These are phyloP conservation scores for Termitomyces sp. DNA, from an alignment of 768 basidiomycete genomes.

Conservation along the genomic window DNA sequence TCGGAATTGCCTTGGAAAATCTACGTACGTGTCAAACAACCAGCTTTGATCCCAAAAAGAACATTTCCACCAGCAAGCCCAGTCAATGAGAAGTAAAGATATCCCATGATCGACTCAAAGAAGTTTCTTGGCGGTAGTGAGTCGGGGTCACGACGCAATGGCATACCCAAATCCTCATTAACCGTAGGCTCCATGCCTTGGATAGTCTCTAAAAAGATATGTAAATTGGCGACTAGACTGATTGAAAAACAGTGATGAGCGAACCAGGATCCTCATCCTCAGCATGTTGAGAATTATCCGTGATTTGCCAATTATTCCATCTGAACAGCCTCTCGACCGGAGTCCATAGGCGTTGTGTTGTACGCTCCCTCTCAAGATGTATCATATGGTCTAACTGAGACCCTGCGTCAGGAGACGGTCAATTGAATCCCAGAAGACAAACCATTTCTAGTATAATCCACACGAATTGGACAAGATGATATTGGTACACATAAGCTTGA, in stretches of 20 bases:
- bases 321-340: slow-evolving; percentile 38
- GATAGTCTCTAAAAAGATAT: slow-evolving; percentile 31
- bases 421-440: slow-evolving; percentile 2
- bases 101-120: slow-evolving; percentile 45
- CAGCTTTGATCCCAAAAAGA: slow-evolving; percentile 69
- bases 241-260: not conserved
- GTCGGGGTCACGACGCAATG: slow-evolving; percentile 63
- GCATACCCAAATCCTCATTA: slow-evolving; percentile 47
- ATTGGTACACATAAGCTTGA: slow-evolving; percentile 70
- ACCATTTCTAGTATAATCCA: slow-evolving; percentile 36
- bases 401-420: not conserved
- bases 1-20: not conserved
- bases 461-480: slow-evolving; percentile 38
- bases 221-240: not conserved
- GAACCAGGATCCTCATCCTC: slow-evolving; percentile 73
- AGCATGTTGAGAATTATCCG: slow-evolving; percentile 35
- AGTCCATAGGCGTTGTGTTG: slow-evolving; percentile 46
- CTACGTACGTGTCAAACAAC: slow-evolving; percentile 47
- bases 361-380: slow-evolving; percentile 43
- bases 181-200: slow-evolving; percentile 44
- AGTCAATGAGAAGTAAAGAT: slow-evolving; percentile 32
- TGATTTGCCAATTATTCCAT: slow-evolving; percentile 40
- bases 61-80: slow-evolving; percentile 51
- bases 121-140: slow-evolving; percentile 61
- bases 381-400: slow-evolving; percentile 56